Evolutionary conservation across 345 rosid species (phyloP).

Genomic region (Punica granatum): DNA sequence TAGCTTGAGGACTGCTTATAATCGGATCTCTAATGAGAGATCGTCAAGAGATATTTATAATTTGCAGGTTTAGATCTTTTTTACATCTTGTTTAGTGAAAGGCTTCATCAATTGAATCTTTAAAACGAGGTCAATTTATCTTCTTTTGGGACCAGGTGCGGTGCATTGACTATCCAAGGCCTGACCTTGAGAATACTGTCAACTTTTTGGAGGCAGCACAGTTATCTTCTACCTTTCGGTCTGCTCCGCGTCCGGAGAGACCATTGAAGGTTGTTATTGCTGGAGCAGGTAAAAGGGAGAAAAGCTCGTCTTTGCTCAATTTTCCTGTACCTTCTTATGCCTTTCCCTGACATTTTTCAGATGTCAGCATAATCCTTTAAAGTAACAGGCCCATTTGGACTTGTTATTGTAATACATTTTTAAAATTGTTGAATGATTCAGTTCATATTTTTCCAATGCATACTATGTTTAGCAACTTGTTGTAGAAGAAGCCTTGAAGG

Average conservation of each 20-base stretch:
- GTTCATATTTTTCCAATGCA: background rate
- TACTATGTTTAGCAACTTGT: background rate
- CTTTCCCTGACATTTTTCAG: background rate
- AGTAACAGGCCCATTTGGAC: background rate
- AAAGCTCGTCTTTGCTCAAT: background rate
- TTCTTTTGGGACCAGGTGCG: slow-evolving; percentile 37
- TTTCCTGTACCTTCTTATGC: background rate
- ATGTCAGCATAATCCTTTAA: background rate
- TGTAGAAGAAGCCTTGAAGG: background rate
- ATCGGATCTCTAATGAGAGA: slow-evolving; percentile 24
- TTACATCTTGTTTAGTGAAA: background rate
- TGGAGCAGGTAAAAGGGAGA: slow-evolving; percentile 60
- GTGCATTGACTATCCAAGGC: slow-evolving; percentile 81
- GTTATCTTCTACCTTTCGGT: slow-evolving; percentile 61
- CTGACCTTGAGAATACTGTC: slow-evolving; percentile 64
- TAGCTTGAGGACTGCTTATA: slow-evolving; percentile 27
- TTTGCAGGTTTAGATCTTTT: slow-evolving; percentile 38
- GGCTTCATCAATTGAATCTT: background rate
- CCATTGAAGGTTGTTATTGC: slow-evolving; percentile 81
- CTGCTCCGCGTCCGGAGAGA: slow-evolving; percentile 55
- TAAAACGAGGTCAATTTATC: background rate
- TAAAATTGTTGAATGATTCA: background rate
- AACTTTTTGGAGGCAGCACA: slow-evolving; percentile 88
- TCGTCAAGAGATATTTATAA: slow-evolving; percentile 25
- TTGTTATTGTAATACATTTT: background rate